Evolutionary conservation across 139 green algal species (phyloP).

Genomic region (Chlamydomonas schloesseri): DNA sequence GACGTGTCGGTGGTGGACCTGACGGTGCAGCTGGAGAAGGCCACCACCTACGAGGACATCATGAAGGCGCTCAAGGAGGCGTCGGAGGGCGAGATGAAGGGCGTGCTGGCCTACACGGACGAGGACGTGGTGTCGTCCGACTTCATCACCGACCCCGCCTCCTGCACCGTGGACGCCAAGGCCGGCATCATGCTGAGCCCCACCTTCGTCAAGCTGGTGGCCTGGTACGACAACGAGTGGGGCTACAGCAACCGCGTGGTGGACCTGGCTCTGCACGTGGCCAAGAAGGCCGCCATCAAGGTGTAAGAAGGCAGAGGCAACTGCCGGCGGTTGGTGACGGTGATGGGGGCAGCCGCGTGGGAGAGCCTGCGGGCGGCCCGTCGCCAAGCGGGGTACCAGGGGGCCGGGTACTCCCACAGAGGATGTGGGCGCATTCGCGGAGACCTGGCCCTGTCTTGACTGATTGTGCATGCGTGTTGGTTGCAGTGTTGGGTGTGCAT

Average conservation of each 20-base stretch:
- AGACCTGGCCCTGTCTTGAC: no score
- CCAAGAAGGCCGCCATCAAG: conserved; percentile 50
- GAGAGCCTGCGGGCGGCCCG: no score
- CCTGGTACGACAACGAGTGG: conserved; percentile 98
- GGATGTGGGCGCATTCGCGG: no score
- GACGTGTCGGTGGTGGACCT: conserved; percentile 98
- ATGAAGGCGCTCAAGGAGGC: conserved; percentile 88
- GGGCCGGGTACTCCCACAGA: no score
- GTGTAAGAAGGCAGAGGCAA: no score
- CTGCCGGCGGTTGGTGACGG: no score
- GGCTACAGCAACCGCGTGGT: conserved; percentile 82
- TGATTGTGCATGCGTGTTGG: no score
- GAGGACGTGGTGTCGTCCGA: conserved; percentile 94
- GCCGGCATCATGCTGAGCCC: conserved; percentile 90
- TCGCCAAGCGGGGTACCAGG: no score
- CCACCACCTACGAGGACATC: conserved; percentile 93
- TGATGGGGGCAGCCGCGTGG: no score
- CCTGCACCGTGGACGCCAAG: conserved; percentile 90
- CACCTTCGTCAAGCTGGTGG: conserved; percentile 85
- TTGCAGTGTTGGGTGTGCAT: no score
- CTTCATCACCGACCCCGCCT: conserved; percentile 88
- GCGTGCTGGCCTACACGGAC: conserved; percentile 89
- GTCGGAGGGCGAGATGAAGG: conserved; percentile 70
- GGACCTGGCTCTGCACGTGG: conserved; percentile 78
- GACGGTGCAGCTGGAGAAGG: conserved; percentile 91